phyloP scores from a whole-genome alignment of 2,329 filamentous ascomycete genomes.

The Colletotrichum acutatum region DNA sequence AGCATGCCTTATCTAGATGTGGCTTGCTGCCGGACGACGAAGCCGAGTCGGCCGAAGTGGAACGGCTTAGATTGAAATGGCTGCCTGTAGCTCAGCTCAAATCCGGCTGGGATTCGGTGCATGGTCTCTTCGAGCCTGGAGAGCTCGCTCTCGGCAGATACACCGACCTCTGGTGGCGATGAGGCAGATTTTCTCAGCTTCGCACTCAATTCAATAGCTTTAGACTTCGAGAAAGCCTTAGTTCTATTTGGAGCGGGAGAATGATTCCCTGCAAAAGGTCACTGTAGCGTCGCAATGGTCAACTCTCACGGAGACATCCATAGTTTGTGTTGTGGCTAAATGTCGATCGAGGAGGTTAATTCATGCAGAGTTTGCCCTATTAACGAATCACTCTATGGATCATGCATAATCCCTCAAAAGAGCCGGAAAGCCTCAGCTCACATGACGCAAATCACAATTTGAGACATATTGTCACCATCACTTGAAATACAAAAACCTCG shows the following conservation, averaged over 20 bases:
- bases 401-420: neutral
- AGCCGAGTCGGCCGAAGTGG: neutral
- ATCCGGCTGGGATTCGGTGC: conserved; percentile 16
- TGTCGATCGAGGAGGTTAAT: neutral
- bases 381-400: neutral
- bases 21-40: conserved; percentile 73
- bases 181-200: neutral
- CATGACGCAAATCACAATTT: neutral
- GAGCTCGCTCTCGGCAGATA: conserved; percentile 12
- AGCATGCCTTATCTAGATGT: conserved; percentile 76
- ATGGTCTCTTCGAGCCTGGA: conserved; percentile 12
- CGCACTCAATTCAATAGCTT: no score
- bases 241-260: no score
- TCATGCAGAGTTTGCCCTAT: neutral
- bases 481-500: neutral
- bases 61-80: conserved; percentile 5
- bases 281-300: no score
- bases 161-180: conserved; percentile 17
- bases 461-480: neutral
- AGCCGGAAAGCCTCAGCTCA: neutral
- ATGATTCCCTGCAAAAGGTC: no score
- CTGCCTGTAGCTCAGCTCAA: conserved; percentile 2
- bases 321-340: neutral
- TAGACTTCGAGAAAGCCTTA: no score
- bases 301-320: neutral